These are phyloP conservation scores for Larix kaempferi DNA, from an alignment of 75 land plant genomes.

Conservation along the genomic window DNA sequence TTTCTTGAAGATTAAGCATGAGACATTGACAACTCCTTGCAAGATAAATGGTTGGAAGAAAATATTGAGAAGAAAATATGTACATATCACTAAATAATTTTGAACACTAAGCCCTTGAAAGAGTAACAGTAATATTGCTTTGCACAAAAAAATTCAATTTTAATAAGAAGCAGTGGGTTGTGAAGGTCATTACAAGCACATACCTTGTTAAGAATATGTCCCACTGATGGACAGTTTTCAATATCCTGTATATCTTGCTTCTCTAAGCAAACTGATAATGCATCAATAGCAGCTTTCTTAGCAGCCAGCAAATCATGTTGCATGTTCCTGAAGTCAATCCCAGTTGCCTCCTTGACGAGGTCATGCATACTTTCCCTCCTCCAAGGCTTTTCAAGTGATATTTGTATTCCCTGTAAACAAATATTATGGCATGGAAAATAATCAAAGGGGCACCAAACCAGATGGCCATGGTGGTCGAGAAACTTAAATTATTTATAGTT, in stretches of 20 bases:
- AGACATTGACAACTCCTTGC: background rate
- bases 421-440: too few species aligned
- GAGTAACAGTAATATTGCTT: background rate
- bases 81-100: background rate
- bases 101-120: background rate
- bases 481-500: too few species aligned
- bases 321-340: slow-evolving; percentile 66
- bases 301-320: slow-evolving; percentile 53
- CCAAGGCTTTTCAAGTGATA: slow-evolving; percentile 85
- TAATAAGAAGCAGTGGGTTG: background rate
- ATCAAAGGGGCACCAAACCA: too few species aligned
- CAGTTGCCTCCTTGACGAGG: slow-evolving; percentile 77
- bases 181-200: background rate
- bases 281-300: slow-evolving; percentile 41
- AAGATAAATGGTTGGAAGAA: background rate
- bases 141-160: background rate
- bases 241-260: slow-evolving; percentile 25
- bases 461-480: too few species aligned
- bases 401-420: slow-evolving; percentile 29
- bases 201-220: slow-evolving; percentile 86
- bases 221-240: slow-evolving; percentile 56
- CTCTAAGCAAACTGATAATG: slow-evolving; percentile 22
- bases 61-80: background rate
- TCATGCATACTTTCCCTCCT: slow-evolving; percentile 89
- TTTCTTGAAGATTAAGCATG: background rate